Evolutionary conservation across 768 basidiomycete species (phyloP).

Genomic region (Leccinum obscurum): DNA sequence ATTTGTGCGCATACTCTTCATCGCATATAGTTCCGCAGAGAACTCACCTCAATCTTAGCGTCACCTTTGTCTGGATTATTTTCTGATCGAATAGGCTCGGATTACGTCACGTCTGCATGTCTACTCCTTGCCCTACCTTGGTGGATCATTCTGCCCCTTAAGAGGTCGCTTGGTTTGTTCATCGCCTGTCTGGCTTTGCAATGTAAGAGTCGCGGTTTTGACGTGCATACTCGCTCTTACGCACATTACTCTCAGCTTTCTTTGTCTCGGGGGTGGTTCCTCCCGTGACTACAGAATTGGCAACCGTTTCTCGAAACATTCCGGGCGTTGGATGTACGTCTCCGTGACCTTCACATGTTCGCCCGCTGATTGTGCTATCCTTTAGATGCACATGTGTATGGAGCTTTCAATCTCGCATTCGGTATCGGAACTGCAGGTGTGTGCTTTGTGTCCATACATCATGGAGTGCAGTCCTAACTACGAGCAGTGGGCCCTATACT

Average conservation of each 20-base stretch:
- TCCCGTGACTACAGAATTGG: constrained; percentile 67
- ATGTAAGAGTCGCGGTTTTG: constrained; percentile 41
- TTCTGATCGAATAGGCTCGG: constrained; percentile 56
- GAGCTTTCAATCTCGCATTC: constrained; percentile 70
- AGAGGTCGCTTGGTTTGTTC: constrained; percentile 46
- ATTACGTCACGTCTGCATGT: constrained; percentile 50
- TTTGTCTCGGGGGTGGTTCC: constrained; percentile 60
- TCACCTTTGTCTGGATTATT: constrained; percentile 59
- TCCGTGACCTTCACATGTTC: not conserved
- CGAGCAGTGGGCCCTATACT: constrained; percentile 64
- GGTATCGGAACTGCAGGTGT: constrained; percentile 63
- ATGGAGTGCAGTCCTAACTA: constrained; percentile 4
- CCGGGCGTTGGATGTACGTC: constrained; percentile 68
- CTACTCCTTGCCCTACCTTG: constrained; percentile 60
- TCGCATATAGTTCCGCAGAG: not conserved
- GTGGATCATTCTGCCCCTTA: constrained; percentile 58
- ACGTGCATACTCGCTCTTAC: not conserved
- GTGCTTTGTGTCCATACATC: constrained; percentile 18
- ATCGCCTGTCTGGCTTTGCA: constrained; percentile 45
- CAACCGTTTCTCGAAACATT: constrained; percentile 53
- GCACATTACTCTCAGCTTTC: constrained; percentile 44
- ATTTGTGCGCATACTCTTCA: constrained; percentile 50
- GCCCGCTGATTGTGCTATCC: constrained; percentile 1
- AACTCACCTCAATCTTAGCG: constrained; percentile 37
- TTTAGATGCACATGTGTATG: constrained; percentile 73